Conservation (phyloP, 495 filamentous ascomycete species). For the Evernia prunastri region DNA sequence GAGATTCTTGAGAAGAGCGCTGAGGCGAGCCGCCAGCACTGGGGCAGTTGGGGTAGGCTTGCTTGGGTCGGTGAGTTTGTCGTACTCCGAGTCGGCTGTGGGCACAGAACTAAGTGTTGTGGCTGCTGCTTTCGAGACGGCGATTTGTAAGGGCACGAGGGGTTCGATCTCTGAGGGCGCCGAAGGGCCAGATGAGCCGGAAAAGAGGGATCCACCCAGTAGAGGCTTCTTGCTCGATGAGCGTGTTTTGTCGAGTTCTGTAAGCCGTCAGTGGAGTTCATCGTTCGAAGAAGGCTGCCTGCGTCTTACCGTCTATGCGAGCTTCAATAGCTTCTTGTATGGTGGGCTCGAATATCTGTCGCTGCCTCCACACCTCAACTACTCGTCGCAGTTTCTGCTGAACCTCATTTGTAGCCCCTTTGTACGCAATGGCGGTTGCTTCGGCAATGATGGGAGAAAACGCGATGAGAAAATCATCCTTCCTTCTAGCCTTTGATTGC, state of each 20-base stretch:
- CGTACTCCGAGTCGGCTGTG: slow-evolving; percentile 70
- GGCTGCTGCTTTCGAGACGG: slow-evolving; percentile 61
- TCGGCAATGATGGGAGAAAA: slow-evolving; percentile 89
- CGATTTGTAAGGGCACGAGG: slow-evolving; percentile 63
- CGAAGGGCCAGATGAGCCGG: slow-evolving; percentile 44
- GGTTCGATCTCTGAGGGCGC: slow-evolving; percentile 72
- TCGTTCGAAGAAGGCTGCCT: slow-evolving; percentile 1
- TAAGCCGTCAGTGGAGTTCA: slow-evolving; percentile 5
- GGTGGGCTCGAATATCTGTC: slow-evolving; percentile 72
- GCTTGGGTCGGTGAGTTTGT: slow-evolving; percentile 66
- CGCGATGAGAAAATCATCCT: slow-evolving; percentile 84
- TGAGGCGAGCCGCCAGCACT: slow-evolving; percentile 86
- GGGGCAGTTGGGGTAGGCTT: slow-evolving; percentile 65
- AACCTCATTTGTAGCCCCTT: slow-evolving; percentile 72
- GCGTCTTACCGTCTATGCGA: slow-evolving; percentile 61
- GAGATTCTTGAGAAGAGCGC: slow-evolving; percentile 75
- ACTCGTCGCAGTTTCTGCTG: slow-evolving; percentile 83
- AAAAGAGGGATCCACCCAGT: slow-evolving; percentile 68
- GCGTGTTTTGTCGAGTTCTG: slow-evolving; percentile 76
- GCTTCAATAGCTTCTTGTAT: slow-evolving; percentile 74
- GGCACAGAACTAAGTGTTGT: slow-evolving; percentile 54
- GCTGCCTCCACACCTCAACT: slow-evolving; percentile 86
- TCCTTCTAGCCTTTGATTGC: slow-evolving; percentile 83
- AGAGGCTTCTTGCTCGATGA: slow-evolving; percentile 56
- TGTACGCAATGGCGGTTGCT: slow-evolving; percentile 76